These are phyloP conservation scores for Dipteronia dyeriana DNA, from an alignment of 345 rosid species.

Conservation along the genomic window DNA sequence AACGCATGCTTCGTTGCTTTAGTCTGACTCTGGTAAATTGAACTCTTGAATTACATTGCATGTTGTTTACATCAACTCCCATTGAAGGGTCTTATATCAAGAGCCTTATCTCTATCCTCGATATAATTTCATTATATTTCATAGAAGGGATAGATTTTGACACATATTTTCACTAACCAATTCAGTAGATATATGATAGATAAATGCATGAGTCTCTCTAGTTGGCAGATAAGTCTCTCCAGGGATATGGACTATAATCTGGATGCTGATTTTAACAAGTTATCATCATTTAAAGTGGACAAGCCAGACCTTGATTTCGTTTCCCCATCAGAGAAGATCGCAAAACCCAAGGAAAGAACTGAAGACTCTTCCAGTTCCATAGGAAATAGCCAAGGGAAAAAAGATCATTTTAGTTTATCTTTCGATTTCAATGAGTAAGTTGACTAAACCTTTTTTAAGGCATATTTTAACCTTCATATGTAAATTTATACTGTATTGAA, in stretches of 20 bases:
- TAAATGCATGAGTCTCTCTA: not conserved
- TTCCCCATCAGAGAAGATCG: slow-evolving; percentile 44
- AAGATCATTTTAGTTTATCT: slow-evolving; percentile 55
- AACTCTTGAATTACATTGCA: not conserved
- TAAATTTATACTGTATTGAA: not conserved
- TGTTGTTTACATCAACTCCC: slow-evolving; percentile 15
- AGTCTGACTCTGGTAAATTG: not conserved
- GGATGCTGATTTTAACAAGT: slow-evolving; percentile 69
- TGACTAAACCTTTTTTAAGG: slow-evolving; percentile 4
- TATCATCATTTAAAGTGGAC: slow-evolving; percentile 73
- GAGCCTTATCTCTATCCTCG: not conserved
- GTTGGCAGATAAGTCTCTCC: slow-evolving; percentile 18
- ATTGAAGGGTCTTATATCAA: not conserved
- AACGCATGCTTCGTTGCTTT: not conserved
- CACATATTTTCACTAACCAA: not conserved
- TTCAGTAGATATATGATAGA: not conserved
- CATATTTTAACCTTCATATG: slow-evolving; percentile 6
- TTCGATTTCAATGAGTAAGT: slow-evolving; percentile 77
- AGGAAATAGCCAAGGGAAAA: slow-evolving; percentile 41
- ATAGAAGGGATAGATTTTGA: not conserved
- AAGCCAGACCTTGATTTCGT: slow-evolving; percentile 85
- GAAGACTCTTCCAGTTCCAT: slow-evolving; percentile 34
- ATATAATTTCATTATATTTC: not conserved
- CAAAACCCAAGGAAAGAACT: slow-evolving; percentile 55
- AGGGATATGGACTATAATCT: slow-evolving; percentile 84